Conservation (phyloP, 2,329 filamentous ascomycete genomes). For the Alternaria brassicae region DNA sequence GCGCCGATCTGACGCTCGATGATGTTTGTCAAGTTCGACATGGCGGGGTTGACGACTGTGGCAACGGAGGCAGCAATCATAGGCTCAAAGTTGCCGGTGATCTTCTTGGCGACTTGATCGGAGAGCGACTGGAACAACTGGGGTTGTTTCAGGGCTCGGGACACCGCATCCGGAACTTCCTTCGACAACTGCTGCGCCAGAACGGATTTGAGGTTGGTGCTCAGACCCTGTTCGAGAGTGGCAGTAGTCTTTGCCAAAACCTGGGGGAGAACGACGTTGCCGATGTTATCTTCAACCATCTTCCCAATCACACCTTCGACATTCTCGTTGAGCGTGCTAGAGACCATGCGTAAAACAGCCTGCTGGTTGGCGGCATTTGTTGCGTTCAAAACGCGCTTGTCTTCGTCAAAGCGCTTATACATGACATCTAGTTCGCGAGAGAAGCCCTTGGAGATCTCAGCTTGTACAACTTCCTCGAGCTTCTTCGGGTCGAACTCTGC, state of each 20-base stretch:
- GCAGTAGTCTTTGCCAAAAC: constrained; percentile 72
- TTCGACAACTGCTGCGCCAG: constrained; percentile 72
- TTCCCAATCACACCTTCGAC: constrained; percentile 77
- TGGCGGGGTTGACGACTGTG: constrained; percentile 66
- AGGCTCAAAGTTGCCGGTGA: constrained; percentile 72
- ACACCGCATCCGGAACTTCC: constrained; percentile 74
- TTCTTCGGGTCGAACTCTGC: constrained; percentile 60
- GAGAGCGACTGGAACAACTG: constrained; percentile 76
- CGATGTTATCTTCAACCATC: constrained; percentile 78
- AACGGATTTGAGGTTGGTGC: constrained; percentile 70
- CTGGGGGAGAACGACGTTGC: constrained; percentile 76
- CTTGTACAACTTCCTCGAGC: constrained; percentile 57
- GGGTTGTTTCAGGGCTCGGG: constrained; percentile 73
- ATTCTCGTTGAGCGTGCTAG: constrained; percentile 72
- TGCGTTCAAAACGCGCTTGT: constrained; percentile 70
- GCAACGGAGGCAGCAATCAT: constrained; percentile 64
- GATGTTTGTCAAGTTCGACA: constrained; percentile 71
- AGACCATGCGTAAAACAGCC: constrained; percentile 71
- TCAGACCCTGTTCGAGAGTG: constrained; percentile 74
- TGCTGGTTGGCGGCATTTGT: constrained; percentile 71
- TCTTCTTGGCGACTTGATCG: constrained; percentile 72
- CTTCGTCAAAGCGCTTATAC: constrained; percentile 71
- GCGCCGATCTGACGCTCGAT: constrained; percentile 67
- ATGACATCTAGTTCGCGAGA: constrained; percentile 61
- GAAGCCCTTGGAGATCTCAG: constrained; percentile 56